A percentile compares a stretch with the other conserved stretches of the same genome.
phyloP scores from a whole-genome alignment of 2,329 filamentous ascomycete genomes.

The Pseudopyricularia javanii region DNA sequence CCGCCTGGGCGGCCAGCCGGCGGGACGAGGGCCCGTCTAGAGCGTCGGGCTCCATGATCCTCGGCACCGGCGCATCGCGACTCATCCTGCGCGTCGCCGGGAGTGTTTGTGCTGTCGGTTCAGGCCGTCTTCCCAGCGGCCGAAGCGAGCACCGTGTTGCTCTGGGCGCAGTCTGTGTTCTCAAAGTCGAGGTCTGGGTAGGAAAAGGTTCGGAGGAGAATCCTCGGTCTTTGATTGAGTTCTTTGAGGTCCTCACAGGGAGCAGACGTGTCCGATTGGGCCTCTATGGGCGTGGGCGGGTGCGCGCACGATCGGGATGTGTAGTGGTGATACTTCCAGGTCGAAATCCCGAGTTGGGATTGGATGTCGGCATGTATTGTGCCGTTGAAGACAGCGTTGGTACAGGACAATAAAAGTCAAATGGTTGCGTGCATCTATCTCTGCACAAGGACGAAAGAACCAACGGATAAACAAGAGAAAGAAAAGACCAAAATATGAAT shows the following conservation, averaged over 20 bases:
- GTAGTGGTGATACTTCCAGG: not conserved
- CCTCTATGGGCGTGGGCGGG: not conserved
- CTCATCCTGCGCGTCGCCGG: constrained; percentile 16
- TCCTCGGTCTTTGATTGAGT: not conserved
- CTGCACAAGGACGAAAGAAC: not conserved
- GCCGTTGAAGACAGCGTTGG: not conserved
- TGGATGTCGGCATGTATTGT: not conserved
- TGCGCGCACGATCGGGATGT: not conserved
- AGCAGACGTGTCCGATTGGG: not conserved
- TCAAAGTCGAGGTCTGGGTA: not conserved
- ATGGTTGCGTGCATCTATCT: not conserved
- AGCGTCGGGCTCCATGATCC: constrained; percentile 11
- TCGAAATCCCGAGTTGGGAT: not conserved
- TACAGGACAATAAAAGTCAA: not conserved
- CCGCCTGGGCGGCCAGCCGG: constrained; percentile 15
- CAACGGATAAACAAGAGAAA: not conserved
- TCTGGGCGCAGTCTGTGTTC: not conserved
- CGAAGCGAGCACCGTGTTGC: not conserved
- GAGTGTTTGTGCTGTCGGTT: not conserved
- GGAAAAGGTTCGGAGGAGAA: not conserved
- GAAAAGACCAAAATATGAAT: not conserved
- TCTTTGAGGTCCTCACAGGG: not conserved
- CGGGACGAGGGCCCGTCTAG: constrained; percentile 6
- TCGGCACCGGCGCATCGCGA: constrained; percentile 18
- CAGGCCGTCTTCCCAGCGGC: not conserved